Conservation (phyloP, 257 asterid genomes). For the Jacaranda mimosifolia region DNA sequence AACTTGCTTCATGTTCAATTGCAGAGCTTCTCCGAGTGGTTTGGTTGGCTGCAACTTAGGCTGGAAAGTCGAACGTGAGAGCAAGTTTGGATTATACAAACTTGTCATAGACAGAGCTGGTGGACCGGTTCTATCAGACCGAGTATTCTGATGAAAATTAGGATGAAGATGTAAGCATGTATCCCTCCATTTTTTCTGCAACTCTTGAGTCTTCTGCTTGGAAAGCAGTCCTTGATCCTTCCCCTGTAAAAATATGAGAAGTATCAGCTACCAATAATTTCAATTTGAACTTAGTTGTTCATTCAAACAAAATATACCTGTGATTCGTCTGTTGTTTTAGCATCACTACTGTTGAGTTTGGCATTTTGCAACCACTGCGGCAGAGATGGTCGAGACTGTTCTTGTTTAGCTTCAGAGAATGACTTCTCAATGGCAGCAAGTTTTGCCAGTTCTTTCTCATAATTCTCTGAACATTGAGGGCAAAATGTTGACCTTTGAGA, state of each 20-base stretch:
- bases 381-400: constrained; percentile 50
- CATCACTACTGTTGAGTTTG: constrained; percentile 49
- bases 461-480: constrained; percentile 65
- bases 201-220: constrained; percentile 67
- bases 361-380: constrained; percentile 92
- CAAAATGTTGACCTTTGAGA: constrained; percentile 54
- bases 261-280: constrained; percentile 17
- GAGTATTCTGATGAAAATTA: constrained; percentile 56
- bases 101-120: constrained; percentile 53
- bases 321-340: constrained; percentile 50
- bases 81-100: constrained; percentile 59
- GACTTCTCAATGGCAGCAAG: constrained; percentile 70
- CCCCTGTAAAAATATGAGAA: constrained; percentile 45
- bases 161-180: constrained; percentile 81
- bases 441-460: constrained; percentile 63
- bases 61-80: constrained; percentile 60
- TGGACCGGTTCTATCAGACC: constrained; percentile 46
- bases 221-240: constrained; percentile 61
- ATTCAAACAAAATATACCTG: constrained; percentile 50
- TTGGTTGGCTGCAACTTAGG: constrained; percentile 54
- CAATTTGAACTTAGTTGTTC: background rate
- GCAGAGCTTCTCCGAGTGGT: constrained; percentile 66
- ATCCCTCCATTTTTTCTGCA: constrained; percentile 83
- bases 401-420: constrained; percentile 57
- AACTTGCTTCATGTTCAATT: constrained; percentile 54